A percentile compares a stretch with the other conserved stretches of the same genome.
These are phyloP conservation scores for Coriaria nepalensis DNA, from an alignment of 306 rosid genomes.

Conservation along the genomic window DNA sequence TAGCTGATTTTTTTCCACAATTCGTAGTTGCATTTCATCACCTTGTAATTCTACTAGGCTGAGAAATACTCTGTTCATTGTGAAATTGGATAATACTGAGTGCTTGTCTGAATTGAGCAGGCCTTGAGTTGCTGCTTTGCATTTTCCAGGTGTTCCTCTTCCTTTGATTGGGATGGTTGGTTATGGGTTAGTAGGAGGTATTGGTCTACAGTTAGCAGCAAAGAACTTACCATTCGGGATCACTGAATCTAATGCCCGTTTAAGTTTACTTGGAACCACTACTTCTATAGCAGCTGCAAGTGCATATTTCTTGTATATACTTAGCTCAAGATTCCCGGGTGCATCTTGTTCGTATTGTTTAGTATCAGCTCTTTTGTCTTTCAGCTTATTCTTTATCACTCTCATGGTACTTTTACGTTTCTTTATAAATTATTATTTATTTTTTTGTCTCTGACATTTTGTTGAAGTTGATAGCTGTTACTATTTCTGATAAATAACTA, in stretches of 20 bases:
- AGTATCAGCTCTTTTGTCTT: conserved; percentile 59
- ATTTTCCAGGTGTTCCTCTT: conserved; percentile 67
- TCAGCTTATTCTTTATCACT: conserved; percentile 45
- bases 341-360: conserved; percentile 66
- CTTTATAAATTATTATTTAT: not conserved
- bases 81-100: not conserved
- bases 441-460: not conserved
- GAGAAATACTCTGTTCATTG: not conserved
- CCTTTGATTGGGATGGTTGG: conserved; percentile 67
- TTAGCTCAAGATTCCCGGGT: conserved; percentile 44
- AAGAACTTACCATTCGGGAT: conserved; percentile 48
- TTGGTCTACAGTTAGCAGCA: conserved; percentile 41
- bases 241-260: conserved; percentile 33
- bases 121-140: conserved; percentile 5
- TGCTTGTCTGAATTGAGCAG: not conserved
- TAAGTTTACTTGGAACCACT: conserved; percentile 43
- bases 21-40: too few species aligned
- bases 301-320: conserved; percentile 63
- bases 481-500: not conserved
- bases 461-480: not conserved
- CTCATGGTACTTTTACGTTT: conserved; percentile 27
- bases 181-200: conserved; percentile 47
- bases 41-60: too few species aligned
- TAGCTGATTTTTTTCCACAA: too few species aligned
- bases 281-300: conserved; percentile 88